Evolutionary conservation across 2,329 filamentous ascomycete species (phyloP), one percentile per base, ranked within the genome.

Genomic region (Sporothrix variecibatus): DNA sequence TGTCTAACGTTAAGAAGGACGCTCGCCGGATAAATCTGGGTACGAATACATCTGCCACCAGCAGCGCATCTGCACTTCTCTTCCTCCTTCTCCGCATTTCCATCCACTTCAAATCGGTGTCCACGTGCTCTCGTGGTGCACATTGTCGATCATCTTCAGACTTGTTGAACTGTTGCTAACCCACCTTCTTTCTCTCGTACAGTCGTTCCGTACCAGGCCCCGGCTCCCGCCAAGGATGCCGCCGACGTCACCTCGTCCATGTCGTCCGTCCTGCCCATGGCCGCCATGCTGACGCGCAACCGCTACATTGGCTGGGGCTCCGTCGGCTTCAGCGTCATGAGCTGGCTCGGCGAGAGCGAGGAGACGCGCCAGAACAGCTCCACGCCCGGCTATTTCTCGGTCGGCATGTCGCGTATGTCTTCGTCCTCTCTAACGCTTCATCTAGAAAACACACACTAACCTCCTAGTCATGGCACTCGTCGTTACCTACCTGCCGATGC

Each of bases 261-360:
- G 73, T 85, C 88, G 38, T 95, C 92, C 80, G 97, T 95, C 49
- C 86, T 98, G 80, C 95, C 95, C 75, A 98, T 98, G 95, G 94
- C 94, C 74, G 95, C 95, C 77, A 97, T 97, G 88, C 96, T 97
- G 82, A 96, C 93, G 79, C 89, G 94, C 78, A 97, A 97, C 85
- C 93, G 93, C 88, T 96, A 89, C 80, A 84, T 92, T 74, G 90
- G 90, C 80, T 92, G 90, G 92, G 90, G 90, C 12, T 88, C 93
- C 56, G 90, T 95, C 46, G 87, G 94, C 75, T 91, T 94, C 82
- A 89, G 92, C 77, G 82, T 94, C 72, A 91, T 95, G 85, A 90
- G 86, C 81, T 95, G 92, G 92, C 87, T 94, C 67, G 90, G 91
- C 77, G 92, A 94, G 86, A 92, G 91, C 79, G 87, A 90, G 78